These are phyloP conservation scores for Gastrodia elata DNA, from an alignment of 106 monocot species.

Conservation along the genomic window DNA sequence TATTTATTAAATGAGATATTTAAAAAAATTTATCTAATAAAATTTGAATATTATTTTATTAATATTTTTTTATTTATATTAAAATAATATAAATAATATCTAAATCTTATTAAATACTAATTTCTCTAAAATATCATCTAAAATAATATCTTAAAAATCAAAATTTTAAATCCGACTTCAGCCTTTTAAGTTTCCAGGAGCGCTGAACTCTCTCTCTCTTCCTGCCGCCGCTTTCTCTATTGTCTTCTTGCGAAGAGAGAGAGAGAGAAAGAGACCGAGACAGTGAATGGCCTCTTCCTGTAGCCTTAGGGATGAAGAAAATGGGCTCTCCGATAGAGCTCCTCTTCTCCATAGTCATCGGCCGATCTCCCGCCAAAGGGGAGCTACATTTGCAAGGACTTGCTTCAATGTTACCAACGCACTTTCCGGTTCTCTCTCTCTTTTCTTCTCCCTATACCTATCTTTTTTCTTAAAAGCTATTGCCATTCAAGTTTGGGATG, in stretches of 20 bases:
- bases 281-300: neutral
- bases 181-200: neutral
- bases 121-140: no score
- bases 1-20: no score
- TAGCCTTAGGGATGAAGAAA: neutral
- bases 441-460: neutral
- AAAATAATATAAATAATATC: no score
- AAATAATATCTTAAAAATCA: no score
- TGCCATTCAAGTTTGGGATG: no score
- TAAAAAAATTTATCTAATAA: no score
- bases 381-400: slow-evolving; percentile 23
- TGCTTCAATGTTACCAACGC: slow-evolving; percentile 24
- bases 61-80: no score
- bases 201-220: neutral
- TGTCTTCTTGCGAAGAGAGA: neutral
- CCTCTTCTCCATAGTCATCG: neutral
- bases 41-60: no score
- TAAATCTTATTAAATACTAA: no score
- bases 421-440: slow-evolving; percentile 13
- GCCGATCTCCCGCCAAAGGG: neutral
- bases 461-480: no score
- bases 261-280: neutral
- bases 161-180: no score
- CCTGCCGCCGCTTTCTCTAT: neutral
- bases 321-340: neutral